These are phyloP conservation scores for Rosa lucieae DNA, from an alignment of 306 rosid genomes.

Conservation along the genomic window DNA sequence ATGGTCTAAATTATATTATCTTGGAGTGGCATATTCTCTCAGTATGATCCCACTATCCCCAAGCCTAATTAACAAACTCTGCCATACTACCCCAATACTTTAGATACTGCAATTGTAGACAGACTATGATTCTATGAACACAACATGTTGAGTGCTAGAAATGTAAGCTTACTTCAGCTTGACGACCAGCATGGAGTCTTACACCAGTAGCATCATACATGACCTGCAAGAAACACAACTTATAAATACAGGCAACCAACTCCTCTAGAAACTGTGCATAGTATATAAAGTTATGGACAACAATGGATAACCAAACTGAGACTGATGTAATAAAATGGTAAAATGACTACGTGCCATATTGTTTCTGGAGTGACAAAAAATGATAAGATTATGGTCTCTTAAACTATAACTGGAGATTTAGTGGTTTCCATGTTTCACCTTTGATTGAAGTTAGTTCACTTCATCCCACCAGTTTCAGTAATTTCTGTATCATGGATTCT, in stretches of 20 bases:
- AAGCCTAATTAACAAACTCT: constrained; percentile 17
- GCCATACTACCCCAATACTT: not conserved
- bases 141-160: not conserved
- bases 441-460: not conserved
- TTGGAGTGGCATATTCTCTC: not conserved
- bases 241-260: not conserved
- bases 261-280: not conserved
- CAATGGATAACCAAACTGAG: not conserved
- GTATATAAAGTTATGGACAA: not conserved
- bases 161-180: constrained; percentile 44
- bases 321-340: not conserved
- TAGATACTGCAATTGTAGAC: not conserved
- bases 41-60: constrained; percentile 6
- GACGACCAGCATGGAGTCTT: constrained; percentile 55
- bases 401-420: not conserved
- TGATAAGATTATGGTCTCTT: not conserved
- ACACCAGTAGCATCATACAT: constrained; percentile 58
- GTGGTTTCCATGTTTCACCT: not conserved
- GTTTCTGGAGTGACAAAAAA: not conserved
- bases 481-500: not conserved
- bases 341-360: not conserved
- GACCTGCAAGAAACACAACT: constrained; percentile 34
- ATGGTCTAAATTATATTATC: not conserved
- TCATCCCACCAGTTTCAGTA: not conserved
- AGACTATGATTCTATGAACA: not conserved